Conservation (phyloP, 192 early-diverging fungal genomes). For the Backusella circina region DNA sequence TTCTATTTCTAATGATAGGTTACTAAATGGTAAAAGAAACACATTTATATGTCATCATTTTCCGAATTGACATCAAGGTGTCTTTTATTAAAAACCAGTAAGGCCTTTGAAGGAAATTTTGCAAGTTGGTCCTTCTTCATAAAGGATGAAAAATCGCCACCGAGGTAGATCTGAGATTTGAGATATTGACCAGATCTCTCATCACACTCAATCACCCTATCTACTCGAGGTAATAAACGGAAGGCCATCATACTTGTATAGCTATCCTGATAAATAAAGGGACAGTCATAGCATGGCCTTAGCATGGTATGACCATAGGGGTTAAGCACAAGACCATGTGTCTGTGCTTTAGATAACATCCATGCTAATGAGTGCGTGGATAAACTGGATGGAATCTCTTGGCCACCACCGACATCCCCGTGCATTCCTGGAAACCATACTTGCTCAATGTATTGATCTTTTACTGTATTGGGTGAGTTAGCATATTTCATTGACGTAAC, state of each 20-base stretch:
- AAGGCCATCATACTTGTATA: neutral
- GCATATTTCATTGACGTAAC: conserved; percentile 11
- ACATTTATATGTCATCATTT: neutral
- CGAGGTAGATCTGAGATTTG: neutral
- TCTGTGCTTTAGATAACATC: conserved; percentile 18
- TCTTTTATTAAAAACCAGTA: neutral
- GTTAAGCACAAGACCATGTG: conserved; percentile 10
- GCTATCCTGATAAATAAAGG: conserved; percentile 7
- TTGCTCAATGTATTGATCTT: conserved; percentile 13
- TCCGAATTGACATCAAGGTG: neutral
- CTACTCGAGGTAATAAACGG: neutral
- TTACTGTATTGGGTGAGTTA: neutral
- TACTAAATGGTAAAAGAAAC: neutral
- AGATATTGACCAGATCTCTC: neutral
- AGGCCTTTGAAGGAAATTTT: neutral
- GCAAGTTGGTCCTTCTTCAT: neutral
- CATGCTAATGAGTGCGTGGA: conserved; percentile 16
- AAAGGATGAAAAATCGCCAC: neutral
- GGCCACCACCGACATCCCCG: conserved; percentile 12
- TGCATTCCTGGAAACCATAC: conserved; percentile 27
- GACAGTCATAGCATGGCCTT: neutral
- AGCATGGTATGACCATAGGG: neutral
- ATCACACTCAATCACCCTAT: neutral
- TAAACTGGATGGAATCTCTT: neutral
- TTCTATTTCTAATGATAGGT: neutral